Conservation (phyloP, 345 rosid species). For the Turritis glabra region DNA sequence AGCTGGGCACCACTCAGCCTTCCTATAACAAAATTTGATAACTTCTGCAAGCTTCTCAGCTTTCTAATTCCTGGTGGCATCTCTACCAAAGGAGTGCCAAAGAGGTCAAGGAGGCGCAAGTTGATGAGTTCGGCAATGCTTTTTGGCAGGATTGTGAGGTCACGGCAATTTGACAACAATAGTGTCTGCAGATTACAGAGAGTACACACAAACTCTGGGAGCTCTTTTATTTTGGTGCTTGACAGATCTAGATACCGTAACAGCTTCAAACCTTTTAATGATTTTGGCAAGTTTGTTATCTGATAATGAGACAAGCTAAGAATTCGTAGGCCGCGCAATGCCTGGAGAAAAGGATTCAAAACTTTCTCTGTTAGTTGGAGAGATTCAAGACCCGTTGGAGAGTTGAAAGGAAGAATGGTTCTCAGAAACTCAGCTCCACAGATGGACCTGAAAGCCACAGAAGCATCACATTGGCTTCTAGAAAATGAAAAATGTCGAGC, state of each 20-base stretch:
- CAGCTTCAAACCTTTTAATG: constrained; percentile 33
- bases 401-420: constrained; percentile 36
- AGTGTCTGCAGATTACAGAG: constrained; percentile 44
- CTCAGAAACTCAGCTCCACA: constrained; percentile 32
- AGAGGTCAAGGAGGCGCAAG: constrained; percentile 40
- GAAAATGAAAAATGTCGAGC: constrained; percentile 45
- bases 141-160: constrained; percentile 40
- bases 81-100: constrained; percentile 29
- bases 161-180: constrained; percentile 22
- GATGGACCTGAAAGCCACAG: constrained; percentile 30
- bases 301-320: constrained; percentile 40
- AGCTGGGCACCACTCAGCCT: constrained; percentile 35
- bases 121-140: constrained; percentile 40
- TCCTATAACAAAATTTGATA: constrained; percentile 41
- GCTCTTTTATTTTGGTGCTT: constrained; percentile 35
- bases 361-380: constrained; percentile 34
- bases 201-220: constrained; percentile 38
- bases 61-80: constrained; percentile 43
- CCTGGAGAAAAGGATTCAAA: constrained; percentile 27
- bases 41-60: constrained; percentile 35
- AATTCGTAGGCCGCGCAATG: constrained; percentile 28
- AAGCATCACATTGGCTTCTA: constrained; percentile 42
- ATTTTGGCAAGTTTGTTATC: constrained; percentile 37
- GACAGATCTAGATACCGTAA: constrained; percentile 43
- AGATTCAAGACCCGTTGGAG: constrained; percentile 39